Conservation (phyloP, 441 rosid genomes). For the Francoa sonchifolia region DNA sequence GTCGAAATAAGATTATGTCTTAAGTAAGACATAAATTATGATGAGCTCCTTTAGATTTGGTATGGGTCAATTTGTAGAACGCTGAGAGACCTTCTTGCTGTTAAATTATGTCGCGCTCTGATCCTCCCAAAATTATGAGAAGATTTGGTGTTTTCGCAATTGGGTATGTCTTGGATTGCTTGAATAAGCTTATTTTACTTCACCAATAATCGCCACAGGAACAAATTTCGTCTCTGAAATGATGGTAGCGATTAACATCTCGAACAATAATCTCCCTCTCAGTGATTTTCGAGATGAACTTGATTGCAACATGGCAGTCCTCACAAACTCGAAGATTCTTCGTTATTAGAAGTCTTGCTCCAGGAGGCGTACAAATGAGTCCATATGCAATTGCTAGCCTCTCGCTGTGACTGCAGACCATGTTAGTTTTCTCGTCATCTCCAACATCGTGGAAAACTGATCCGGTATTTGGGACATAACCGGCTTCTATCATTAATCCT, state of each 20-base stretch:
- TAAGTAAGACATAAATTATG: too few relatives aligned
- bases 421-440: conserved; percentile 22
- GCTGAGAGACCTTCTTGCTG: too few relatives aligned
- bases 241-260: conserved; percentile 33
- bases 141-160: too few relatives aligned
- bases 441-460: conserved; percentile 29
- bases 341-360: conserved; percentile 22
- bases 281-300: conserved; percentile 25
- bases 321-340: conserved; percentile 34
- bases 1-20: too few relatives aligned
- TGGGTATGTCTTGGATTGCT: too few relatives aligned
- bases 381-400: conserved; percentile 33
- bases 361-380: conserved; percentile 21
- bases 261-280: conserved; percentile 24
- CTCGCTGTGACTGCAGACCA: conserved; percentile 26
- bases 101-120: too few relatives aligned
- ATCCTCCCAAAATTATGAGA: too few relatives aligned
- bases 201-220: conserved; percentile 38
- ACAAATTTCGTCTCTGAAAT: conserved; percentile 23
- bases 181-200: too few relatives aligned
- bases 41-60: too few relatives aligned
- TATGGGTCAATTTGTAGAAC: too few relatives aligned
- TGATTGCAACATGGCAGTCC: conserved; percentile 31
- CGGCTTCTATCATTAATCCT: conserved; percentile 24
- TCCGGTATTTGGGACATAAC: conserved; percentile 21